Evolutionary conservation across 106 monocot species (phyloP).

Genomic region (Dioscorea alata): DNA sequence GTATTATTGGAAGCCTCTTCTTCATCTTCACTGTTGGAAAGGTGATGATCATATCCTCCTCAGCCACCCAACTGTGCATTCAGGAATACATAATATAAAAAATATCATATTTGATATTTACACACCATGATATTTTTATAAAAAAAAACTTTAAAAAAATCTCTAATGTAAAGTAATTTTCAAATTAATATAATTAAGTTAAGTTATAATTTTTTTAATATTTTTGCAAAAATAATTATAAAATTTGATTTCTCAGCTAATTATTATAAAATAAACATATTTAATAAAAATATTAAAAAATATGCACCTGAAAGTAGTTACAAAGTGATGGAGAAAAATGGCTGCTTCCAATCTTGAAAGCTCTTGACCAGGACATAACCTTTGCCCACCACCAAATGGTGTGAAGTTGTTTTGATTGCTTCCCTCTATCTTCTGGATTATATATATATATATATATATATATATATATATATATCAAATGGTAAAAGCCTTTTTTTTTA

Average conservation of each 20-base stretch:
- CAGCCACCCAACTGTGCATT: conserved; percentile 22
- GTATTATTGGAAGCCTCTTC: conserved; percentile 12
- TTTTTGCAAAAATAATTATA: too few species aligned
- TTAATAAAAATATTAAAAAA: too few species aligned
- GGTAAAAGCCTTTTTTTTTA: neutral
- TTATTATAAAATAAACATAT: too few species aligned
- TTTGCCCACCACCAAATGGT: conserved; percentile 31
- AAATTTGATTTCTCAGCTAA: too few species aligned
- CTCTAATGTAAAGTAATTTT: too few species aligned
- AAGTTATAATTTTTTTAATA: too few species aligned
- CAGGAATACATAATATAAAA: neutral
- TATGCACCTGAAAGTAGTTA: conserved; percentile 20
- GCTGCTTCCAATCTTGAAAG: conserved; percentile 21
- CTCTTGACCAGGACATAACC: conserved; percentile 21
- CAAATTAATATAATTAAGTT: too few species aligned
- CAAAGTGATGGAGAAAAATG: conserved; percentile 27
- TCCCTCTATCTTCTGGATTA: neutral
- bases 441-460: neutral
- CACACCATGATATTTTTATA: too few species aligned
- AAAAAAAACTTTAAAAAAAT: too few species aligned
- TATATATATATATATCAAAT: neutral
- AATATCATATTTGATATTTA: neutral
- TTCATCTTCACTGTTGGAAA: conserved; percentile 33
- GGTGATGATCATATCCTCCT: conserved; percentile 18
- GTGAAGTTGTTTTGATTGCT: conserved; percentile 9